A percentile compares a stretch with the other conserved stretches of the same genome.
phyloP scores from a whole-genome alignment of 257 asterid genomes.

The Rubia yunnanensis region DNA sequence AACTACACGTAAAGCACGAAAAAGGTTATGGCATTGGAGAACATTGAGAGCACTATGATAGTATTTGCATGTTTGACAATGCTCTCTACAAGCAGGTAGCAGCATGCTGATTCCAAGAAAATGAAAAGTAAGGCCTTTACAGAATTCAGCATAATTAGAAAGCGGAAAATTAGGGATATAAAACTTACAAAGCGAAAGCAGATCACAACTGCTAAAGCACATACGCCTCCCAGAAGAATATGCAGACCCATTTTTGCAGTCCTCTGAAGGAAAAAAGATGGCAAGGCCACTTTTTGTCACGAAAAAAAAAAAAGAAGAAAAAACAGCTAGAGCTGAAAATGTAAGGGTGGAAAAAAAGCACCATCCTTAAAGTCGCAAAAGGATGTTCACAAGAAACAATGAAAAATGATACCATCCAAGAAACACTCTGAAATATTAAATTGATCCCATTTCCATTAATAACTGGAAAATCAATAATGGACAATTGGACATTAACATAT shows the following conservation, averaged over 20 bases:
- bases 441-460: neutral
- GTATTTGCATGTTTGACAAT: neutral
- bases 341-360: neutral
- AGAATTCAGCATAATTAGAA: neutral
- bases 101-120: neutral
- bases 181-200: conserved; percentile 90
- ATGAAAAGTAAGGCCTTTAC: neutral
- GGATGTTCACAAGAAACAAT: neutral
- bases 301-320: neutral
- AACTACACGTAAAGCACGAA: conserved; percentile 43
- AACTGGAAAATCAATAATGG: neutral
- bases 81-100: too few relatives aligned
- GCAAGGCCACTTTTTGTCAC: neutral
- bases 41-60: neutral
- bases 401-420: neutral
- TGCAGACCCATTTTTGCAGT: conserved; percentile 87
- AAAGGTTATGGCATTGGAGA: neutral
- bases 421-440: neutral
- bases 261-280: conserved; percentile 32
- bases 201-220: conserved; percentile 82
- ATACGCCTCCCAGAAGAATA: conserved; percentile 87
- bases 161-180: conserved; percentile 14
- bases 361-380: neutral
- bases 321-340: neutral
- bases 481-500: neutral